Percentiles rank a stretch among this genome's conserved stretches.
These are phyloP conservation scores for Phaffia tasmanica DNA, from an alignment of 768 basidiomycete genomes.

Conservation along the genomic window DNA sequence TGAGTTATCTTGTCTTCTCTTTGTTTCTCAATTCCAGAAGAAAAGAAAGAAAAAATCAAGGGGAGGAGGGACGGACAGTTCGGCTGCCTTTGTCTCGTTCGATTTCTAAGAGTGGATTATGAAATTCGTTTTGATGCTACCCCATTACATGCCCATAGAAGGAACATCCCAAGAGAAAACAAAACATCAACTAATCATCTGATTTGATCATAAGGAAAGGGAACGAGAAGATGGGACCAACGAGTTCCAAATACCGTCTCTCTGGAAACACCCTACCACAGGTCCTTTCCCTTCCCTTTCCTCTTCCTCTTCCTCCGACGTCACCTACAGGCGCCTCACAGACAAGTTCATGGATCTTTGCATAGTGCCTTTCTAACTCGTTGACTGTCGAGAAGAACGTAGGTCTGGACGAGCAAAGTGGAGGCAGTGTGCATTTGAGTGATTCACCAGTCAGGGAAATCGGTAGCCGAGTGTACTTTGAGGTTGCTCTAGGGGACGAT, in stretches of 20 bases:
- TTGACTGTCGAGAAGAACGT: conserved; percentile 1
- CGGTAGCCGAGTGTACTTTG: not conserved
- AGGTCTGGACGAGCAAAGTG: conserved; percentile 1
- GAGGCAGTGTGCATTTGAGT: conserved; percentile 7
- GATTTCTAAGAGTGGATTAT: conserved; percentile 7
- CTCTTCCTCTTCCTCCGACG: conserved; percentile 4
- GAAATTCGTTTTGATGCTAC: conserved; percentile 15
- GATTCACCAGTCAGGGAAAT: not conserved
- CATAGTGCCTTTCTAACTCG: conserved; percentile 2
- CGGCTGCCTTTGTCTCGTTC: conserved; percentile 6
- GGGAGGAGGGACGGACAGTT: not conserved
- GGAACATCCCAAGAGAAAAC: too few species aligned
- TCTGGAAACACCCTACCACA: conserved; percentile 15
- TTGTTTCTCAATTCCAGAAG: too few species aligned
- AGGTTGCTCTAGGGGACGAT: not conserved
- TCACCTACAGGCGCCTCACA: not conserved
- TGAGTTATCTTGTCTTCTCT: too few species aligned
- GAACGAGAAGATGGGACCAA: not conserved
- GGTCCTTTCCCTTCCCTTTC: conserved; percentile 6
- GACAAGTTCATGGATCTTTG: conserved; percentile 3
- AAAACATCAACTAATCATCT: not conserved
- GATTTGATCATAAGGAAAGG: not conserved
- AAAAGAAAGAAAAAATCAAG: not conserved
- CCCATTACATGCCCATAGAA: too few species aligned
- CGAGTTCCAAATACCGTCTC: conserved; percentile 7